These are phyloP conservation scores for Gnaphalium uliginosum DNA, from an alignment of 129 eudicot species.

Conservation along the genomic window DNA sequence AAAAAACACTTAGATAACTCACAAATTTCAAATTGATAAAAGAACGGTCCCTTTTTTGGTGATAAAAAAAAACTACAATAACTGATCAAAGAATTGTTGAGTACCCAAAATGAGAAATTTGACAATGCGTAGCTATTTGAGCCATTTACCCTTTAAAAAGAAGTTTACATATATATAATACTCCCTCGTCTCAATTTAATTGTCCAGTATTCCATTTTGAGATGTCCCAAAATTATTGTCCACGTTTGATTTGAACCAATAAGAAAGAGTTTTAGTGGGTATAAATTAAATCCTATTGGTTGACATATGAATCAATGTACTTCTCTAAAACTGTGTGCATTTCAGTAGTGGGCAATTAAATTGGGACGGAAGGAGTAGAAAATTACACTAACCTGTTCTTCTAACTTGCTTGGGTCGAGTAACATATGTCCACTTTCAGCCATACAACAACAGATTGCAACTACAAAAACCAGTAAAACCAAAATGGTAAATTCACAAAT, in stretches of 20 bases:
- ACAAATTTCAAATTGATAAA: neutral
- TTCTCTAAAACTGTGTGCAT: too few relatives aligned
- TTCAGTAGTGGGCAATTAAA: too few relatives aligned
- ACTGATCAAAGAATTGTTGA: neutral
- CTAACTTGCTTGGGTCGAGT: constrained; percentile 74
- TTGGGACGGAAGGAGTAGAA: too few relatives aligned
- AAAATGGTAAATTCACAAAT: neutral
- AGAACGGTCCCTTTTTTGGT: neutral
- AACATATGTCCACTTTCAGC: constrained; percentile 60
- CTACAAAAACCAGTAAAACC: constrained; percentile 38
- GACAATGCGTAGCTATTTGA: too few relatives aligned
- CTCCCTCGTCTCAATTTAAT: too few relatives aligned
- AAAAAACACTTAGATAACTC: neutral
- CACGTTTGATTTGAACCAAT: too few relatives aligned
- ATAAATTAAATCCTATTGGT: too few relatives aligned
- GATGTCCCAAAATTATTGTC: too few relatives aligned
- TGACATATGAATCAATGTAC: too few relatives aligned
- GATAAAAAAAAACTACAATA: neutral
- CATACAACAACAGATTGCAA: constrained; percentile 76
- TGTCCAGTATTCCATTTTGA: too few relatives aligned
- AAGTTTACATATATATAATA: neutral
- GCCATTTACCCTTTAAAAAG: neutral
- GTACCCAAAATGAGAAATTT: neutral
- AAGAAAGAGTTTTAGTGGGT: too few relatives aligned
- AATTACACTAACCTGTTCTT: constrained; percentile 64